Evolutionary conservation across 2,329 filamentous ascomycete genomes (phyloP).

Genomic region (Botrytis aclada): DNA sequence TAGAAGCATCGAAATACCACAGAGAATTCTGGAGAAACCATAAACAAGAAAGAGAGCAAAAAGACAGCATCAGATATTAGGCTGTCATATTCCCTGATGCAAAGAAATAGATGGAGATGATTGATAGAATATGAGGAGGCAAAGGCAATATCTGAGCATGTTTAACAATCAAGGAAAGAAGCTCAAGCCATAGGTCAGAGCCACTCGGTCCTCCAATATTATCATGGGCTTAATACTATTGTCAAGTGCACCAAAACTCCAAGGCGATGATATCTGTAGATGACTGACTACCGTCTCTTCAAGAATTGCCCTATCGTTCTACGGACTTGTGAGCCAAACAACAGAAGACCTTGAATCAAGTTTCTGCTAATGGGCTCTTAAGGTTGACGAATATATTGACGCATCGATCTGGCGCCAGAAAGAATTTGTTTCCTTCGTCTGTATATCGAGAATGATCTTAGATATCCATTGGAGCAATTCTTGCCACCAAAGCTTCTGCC

Average conservation of each 20-base stretch:
- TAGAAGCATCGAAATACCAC: not conserved
- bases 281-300: not conserved
- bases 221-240: not conserved
- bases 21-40: not conserved
- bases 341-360: not conserved
- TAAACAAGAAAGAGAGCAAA: not conserved
- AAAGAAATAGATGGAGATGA: not conserved
- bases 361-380: not conserved
- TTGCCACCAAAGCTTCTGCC: not conserved
- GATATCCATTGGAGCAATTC: not conserved
- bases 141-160: not conserved
- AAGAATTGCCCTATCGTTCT: not conserved
- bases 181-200: not conserved
- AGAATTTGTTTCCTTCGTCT: too few species aligned
- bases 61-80: not conserved
- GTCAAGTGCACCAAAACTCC: not conserved
- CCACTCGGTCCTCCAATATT: not conserved
- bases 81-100: not conserved
- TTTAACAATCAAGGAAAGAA: not conserved
- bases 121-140: not conserved
- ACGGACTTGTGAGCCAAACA: not conserved
- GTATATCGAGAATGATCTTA: not conserved
- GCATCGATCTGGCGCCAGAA: not conserved
- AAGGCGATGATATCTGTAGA: not conserved
- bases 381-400: not conserved